Conservation (phyloP, 2,329 filamentous ascomycete genomes). For the Botrytis fragariae region DNA sequence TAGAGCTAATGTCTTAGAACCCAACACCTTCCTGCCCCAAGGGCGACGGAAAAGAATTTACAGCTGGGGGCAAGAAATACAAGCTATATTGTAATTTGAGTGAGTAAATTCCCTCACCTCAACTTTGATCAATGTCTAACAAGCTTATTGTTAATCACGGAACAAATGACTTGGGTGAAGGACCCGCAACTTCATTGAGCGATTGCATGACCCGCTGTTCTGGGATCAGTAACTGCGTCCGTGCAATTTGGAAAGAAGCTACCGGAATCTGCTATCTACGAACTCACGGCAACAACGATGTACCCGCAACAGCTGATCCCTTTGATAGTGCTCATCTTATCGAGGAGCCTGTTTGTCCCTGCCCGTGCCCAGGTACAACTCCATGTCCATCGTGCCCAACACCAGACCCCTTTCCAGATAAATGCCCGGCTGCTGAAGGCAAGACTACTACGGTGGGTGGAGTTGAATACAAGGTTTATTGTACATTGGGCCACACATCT, state of each 20-base stretch:
- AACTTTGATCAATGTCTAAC: not conserved
- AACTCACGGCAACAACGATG: conserved; percentile 2
- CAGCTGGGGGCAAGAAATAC: conserved; percentile 1
- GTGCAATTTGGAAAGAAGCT: not conserved
- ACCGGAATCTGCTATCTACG: not conserved
- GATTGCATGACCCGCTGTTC: conserved; percentile 10
- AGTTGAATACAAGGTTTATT: conserved; percentile 3
- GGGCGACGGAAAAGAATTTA: not conserved
- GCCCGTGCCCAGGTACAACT: not conserved
- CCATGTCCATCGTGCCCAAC: not conserved
- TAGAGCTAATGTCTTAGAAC: not conserved
- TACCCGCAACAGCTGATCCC: not conserved
- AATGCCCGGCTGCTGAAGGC: not conserved
- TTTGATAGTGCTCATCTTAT: conserved; percentile 14
- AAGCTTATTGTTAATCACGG: not conserved
- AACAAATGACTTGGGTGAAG: not conserved
- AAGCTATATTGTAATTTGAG: conserved; percentile 5
- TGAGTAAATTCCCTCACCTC: not conserved
- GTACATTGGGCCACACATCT: not conserved
- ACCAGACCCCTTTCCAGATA: not conserved
- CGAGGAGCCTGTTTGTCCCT: conserved; percentile 3
- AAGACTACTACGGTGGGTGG: not conserved
- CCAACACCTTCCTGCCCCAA: conserved; percentile 9
- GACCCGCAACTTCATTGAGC: not conserved
- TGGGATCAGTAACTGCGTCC: not conserved